These are phyloP conservation scores for Pichia scutulata DNA, from an alignment of 805 yeast genomes.

Conservation along the genomic window DNA sequence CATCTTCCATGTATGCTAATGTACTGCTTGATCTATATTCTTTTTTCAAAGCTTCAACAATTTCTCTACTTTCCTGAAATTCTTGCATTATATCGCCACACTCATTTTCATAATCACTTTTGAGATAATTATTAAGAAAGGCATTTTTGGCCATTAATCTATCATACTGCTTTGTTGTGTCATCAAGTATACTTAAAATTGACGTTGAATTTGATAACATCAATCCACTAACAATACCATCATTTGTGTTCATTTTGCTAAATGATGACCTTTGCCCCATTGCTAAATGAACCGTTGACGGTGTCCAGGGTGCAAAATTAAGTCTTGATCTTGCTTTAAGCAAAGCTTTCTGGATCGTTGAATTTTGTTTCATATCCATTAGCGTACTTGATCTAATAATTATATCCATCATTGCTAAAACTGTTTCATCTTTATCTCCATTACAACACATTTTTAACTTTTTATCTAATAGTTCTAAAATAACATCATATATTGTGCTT, in stretches of 20 bases:
- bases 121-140: conserved; percentile 68
- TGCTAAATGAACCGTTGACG: conserved; percentile 72
- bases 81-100: conserved; percentile 41
- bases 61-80: conserved; percentile 41
- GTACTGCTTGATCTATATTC: conserved; percentile 40
- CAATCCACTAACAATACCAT: conserved; percentile 57
- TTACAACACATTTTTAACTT: conserved; percentile 62
- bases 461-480: conserved; percentile 74
- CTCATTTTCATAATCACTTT: conserved; percentile 36
- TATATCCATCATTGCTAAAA: conserved; percentile 61
- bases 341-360: conserved; percentile 47
- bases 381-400: conserved; percentile 43
- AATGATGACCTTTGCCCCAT: conserved; percentile 68
- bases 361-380: conserved; percentile 2
- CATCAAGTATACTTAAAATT: conserved; percentile 55
- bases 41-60: conserved; percentile 34
- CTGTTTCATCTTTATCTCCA: conserved; percentile 36
- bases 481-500: conserved; percentile 76
- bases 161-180: conserved; percentile 71
- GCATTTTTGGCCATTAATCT: conserved; percentile 73
- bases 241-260: conserved; percentile 24
- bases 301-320: conserved; percentile 79
- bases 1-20: conserved; percentile 40
- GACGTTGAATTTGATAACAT: conserved; percentile 81
- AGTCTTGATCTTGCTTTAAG: conserved; percentile 53